Evolutionary conservation across 192 early-diverging fungal genomes (phyloP), one percentile per base, ranked within the genome.

Genomic region (Mortierella antarctica): DNA sequence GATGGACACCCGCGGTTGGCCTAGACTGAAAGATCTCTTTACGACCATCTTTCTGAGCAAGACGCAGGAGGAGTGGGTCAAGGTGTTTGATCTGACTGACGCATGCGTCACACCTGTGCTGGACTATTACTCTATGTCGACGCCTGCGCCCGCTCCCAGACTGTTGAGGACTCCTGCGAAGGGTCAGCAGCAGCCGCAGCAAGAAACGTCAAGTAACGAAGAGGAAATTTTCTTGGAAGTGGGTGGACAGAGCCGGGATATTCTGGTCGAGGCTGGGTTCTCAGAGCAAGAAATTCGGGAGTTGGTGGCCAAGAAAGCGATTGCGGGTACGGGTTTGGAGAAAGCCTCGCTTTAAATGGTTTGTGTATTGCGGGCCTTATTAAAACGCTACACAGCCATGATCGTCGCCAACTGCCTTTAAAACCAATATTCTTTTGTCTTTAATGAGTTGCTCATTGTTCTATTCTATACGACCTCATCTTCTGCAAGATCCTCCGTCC

Each of bases 61-160:
- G 75, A 92, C 90, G 1, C 89, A 87, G 51, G 83, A 67, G 0
- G 91, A 93, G 78, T 93, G 91, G 91, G 76, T 69, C 6, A 57
- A 67, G 21, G 77, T 93, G 20, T 92, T 91, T 83, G 73, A 87
- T 44, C 71, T 77, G 11, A 88, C 83, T 7, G 91, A 93, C 77
- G 91, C 91, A 0, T 93, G 91, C 69, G 86, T 87, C 11, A 89
- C 89, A 15, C 91, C 91, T n/a, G 83, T 93, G 7, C 57, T 92
- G 57, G 86, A 86, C 17, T 65, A 74, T 70, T 66, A 83, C 41
- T 65, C 83, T 18, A 68, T 73, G 82, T 47, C 76, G 40, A 70
- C 76, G 56, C 91, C 91, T 15, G 61, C 75, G 23, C 86, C 89
- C 6, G 86, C 89, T 10, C 91, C 91, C 17, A 40, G 66, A 13